Evolutionary conservation across 768 basidiomycete species (phyloP), one percentile per base, ranked within the genome.

Genomic region (Tylopilus sp.): DNA sequence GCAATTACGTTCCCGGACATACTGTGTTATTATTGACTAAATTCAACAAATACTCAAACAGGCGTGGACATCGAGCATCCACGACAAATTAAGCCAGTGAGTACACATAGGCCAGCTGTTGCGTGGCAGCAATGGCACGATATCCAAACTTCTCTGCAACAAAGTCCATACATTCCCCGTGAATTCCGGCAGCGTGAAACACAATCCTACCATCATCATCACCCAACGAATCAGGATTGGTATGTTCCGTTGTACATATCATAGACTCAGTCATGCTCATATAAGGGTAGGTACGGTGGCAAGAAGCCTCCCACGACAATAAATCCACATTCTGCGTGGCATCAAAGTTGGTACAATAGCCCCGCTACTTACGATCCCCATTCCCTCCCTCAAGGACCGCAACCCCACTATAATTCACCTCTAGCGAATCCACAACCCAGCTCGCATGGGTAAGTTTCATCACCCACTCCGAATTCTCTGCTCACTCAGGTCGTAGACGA

Each of bases 81-180:
- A 8, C 3, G 6, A 10, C 28, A 28, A 28, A 28, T 10, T 28
- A 7, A 28, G 6, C 28, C 28, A 28, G 18, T 20, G 5, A 38
- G 50, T 25, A 61, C 67, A 28, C 57, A 58, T 5, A 38, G 2
- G 22, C 55, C 55, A 8, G 48, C 12, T 22, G 10, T 44, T 22
- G n/a, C 25, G 17, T 56, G 58, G 58, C 30, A 6, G 8, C 55
- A 36, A 18, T 30, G 56, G 38, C 13, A 43, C 1, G 42, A 47
- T 4, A 12, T 48, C 10, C 13, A 48, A 22, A 33, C 42, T 35
- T 51, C 60, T 50, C 58, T 35, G 18, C 64, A 48, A 10, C 58
- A 31, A 6, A 68, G 68, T 18, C 67, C 67, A 11, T 68, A 68
- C 54, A 53, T 70, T 51, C 62, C 68, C 20, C 57, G 11, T 43